A percentile compares a stretch with the other conserved stretches of the same genome.
Conservation (phyloP, 2,329 filamentous ascomycete genomes). For the Lithohypha guttulata region DNA sequence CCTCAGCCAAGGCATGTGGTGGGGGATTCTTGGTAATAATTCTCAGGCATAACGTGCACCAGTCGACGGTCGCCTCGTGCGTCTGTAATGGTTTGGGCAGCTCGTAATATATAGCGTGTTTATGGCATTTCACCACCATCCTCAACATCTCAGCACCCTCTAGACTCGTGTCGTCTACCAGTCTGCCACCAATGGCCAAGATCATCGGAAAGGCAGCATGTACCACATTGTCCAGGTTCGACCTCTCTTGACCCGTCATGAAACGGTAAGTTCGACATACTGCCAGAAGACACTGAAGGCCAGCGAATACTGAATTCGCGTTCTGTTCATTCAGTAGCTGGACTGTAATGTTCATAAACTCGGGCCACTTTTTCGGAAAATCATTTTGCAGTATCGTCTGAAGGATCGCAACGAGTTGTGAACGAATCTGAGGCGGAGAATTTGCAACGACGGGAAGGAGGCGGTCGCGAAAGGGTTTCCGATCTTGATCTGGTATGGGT, state of each 20-base stretch:
- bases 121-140: constrained; percentile 90
- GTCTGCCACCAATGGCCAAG: constrained; percentile 72
- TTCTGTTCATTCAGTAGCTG: constrained; percentile 81
- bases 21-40: constrained; percentile 80
- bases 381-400: constrained; percentile 95
- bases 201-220: constrained; percentile 82
- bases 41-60: constrained; percentile 90
- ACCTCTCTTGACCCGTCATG: constrained; percentile 70
- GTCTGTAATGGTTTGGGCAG: constrained; percentile 67
- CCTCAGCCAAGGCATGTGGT: constrained; percentile 65
- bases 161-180: constrained; percentile 81
- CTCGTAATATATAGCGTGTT: constrained; percentile 96
- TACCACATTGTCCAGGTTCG: constrained; percentile 90
- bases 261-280: constrained; percentile 94
- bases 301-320: constrained; percentile 77
- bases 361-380: constrained; percentile 88
- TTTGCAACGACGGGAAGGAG: constrained; percentile 80
- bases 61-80: constrained; percentile 76
- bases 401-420: constrained; percentile 85
- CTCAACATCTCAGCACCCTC: constrained; percentile 96
- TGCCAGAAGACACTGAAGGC: constrained; percentile 83
- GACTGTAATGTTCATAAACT: constrained; percentile 85
- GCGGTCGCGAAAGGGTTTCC: constrained; percentile 73
- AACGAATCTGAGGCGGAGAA: constrained; percentile 69
- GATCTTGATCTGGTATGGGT: constrained; percentile 79